phyloP scores from a whole-genome alignment of 108 stramenopile genomes.

The Nitzschia inconspicua region DNA sequence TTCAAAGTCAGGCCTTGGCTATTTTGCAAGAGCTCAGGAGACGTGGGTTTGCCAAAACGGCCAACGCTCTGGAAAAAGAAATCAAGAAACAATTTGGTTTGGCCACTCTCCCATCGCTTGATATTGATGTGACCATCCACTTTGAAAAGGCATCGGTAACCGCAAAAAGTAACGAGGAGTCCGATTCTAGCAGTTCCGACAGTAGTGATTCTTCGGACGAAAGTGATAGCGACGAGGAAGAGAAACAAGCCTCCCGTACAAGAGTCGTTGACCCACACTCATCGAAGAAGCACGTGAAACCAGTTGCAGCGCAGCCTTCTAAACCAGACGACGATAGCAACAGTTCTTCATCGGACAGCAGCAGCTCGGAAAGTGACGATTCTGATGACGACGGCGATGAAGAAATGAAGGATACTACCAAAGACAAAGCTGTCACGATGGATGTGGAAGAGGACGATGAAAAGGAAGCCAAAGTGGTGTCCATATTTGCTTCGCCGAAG shows the following conservation, averaged over 20 bases:
- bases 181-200: not conserved
- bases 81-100: slow-evolving; percentile 23
- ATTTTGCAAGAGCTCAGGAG: slow-evolving; percentile 21
- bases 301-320: too few species aligned
- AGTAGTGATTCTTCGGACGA: slow-evolving; percentile 8
- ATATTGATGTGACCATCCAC: not conserved
- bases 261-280: too few species aligned
- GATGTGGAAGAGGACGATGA: not conserved
- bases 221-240: slow-evolving; percentile 11
- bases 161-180: slow-evolving; percentile 6
- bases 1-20: slow-evolving; percentile 23
- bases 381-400: not conserved
- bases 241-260: not conserved
- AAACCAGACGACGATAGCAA: slow-evolving; percentile 11
- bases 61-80: slow-evolving; percentile 34
- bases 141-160: not conserved
- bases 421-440: slow-evolving; percentile 4
- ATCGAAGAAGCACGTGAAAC: too few species aligned
- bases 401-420: not conserved
- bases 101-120: slow-evolving; percentile 1
- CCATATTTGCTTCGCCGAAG: too few species aligned
- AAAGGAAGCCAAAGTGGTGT: not conserved
- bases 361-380: not conserved
- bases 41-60: slow-evolving; percentile 19
- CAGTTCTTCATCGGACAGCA: not conserved